Conservation (phyloP, 768 basidiomycete species). For the Tulasnella sp. region DNA sequence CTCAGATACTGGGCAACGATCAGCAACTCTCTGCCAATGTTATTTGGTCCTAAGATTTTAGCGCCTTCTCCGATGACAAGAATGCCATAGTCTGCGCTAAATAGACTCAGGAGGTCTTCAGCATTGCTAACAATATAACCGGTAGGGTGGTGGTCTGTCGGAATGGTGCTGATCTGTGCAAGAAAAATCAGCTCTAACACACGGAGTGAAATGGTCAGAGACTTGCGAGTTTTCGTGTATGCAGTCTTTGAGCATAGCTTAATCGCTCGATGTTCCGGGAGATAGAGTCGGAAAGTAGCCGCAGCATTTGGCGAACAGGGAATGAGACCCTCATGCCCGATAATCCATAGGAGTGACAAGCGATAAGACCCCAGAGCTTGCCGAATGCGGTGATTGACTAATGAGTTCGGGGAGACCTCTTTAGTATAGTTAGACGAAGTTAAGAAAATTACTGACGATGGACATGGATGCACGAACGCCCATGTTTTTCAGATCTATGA, state of each 20-base stretch:
- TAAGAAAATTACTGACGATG: conserved; percentile 48
- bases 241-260: conserved; percentile 68
- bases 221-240: conserved; percentile 69
- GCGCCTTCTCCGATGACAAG: conserved; percentile 56
- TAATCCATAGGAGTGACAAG: conserved; percentile 71
- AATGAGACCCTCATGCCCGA: conserved; percentile 83
- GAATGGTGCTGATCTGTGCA: conserved; percentile 62
- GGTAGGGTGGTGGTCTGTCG: conserved; percentile 61
- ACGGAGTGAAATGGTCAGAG: background rate
- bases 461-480: conserved; percentile 81
- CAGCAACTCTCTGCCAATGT: conserved; percentile 71
- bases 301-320: conserved; percentile 76
- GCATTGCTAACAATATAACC: conserved; percentile 78
- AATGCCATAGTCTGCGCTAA: conserved; percentile 70
- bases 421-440: conserved; percentile 6
- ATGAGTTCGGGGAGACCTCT: conserved; percentile 3
- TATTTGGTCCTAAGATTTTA: conserved; percentile 64
- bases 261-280: conserved; percentile 75
- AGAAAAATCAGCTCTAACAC: background rate
- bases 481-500: conserved; percentile 69
- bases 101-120: conserved; percentile 69
- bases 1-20: conserved; percentile 77
- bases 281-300: conserved; percentile 72
- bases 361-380: conserved; percentile 72
- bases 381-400: conserved; percentile 78